These are phyloP conservation scores for Whalleya microplaca DNA, from an alignment of 2,329 filamentous ascomycete species.

Conservation along the genomic window DNA sequence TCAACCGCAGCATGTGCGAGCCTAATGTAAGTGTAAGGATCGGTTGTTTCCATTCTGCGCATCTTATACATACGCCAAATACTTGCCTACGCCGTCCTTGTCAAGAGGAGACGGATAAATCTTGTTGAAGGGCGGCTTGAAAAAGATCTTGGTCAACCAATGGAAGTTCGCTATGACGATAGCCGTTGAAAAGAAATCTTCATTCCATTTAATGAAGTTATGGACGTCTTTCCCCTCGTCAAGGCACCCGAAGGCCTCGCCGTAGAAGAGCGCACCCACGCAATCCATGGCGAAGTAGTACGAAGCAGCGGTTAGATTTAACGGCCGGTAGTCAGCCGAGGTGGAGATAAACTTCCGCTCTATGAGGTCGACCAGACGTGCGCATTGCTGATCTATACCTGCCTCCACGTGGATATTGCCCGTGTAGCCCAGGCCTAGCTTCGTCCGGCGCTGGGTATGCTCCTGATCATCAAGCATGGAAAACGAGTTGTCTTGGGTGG, in stretches of 20 bases:
- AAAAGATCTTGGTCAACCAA: slow-evolving; percentile 28
- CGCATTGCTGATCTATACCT: slow-evolving; percentile 18
- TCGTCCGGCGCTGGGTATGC: slow-evolving; percentile 20
- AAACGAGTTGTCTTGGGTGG: slow-evolving; percentile 23
- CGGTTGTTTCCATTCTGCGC: too few relatives aligned
- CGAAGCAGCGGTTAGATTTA: slow-evolving; percentile 44
- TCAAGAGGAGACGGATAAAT: slow-evolving; percentile 19
- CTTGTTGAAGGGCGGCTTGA: slow-evolving; percentile 18
- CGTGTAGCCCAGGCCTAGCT: slow-evolving; percentile 17
- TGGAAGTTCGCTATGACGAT: slow-evolving; percentile 30
- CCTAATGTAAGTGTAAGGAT: slow-evolving; percentile 5
- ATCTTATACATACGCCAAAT: slow-evolving; percentile 17
- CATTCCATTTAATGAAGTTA: slow-evolving; percentile 37
- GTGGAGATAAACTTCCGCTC: slow-evolving; percentile 41
- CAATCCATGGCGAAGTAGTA: slow-evolving; percentile 50
- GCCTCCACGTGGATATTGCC: slow-evolving; percentile 16
- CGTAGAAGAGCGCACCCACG: slow-evolving; percentile 47
- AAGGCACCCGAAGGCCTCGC: slow-evolving; percentile 46
- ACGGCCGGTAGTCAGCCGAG: slow-evolving; percentile 22
- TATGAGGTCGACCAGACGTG: slow-evolving; percentile 41
- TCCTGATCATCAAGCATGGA: slow-evolving; percentile 23
- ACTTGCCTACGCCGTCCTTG: slow-evolving; percentile 23
- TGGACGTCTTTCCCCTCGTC: slow-evolving; percentile 44
- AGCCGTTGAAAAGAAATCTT: slow-evolving; percentile 32
- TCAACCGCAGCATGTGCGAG: slow-evolving; percentile 13